These are phyloP conservation scores for Physcomitrium patens DNA, from an alignment of 225 moss, liverwort and hornwort genomes.

Conservation along the genomic window DNA sequence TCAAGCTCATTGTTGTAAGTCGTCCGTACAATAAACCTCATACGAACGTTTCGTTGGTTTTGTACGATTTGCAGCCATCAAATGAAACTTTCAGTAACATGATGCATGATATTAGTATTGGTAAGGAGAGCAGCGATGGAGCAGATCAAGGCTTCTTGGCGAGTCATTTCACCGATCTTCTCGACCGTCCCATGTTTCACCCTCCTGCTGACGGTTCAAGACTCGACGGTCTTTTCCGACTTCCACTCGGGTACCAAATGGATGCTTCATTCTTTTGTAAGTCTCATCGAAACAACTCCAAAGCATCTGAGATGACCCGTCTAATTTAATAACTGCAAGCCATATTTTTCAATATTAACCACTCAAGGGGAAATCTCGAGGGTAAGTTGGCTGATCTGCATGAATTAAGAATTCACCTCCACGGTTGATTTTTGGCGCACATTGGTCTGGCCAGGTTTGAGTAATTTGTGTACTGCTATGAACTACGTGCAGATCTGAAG, in stretches of 20 bases:
- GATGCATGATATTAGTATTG: conserved; percentile 61
- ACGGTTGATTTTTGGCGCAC: neutral
- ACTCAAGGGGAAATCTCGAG: too few species aligned
- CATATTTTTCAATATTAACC: neutral
- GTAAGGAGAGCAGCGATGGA: conserved; percentile 75
- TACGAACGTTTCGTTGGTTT: conserved; percentile 2
- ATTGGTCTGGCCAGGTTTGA: neutral
- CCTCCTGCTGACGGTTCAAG: conserved; percentile 76
- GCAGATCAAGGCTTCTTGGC: conserved; percentile 91
- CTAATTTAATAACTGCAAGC: too few species aligned
- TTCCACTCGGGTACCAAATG: conserved; percentile 98
- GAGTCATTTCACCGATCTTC: conserved; percentile 70
- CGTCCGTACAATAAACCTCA: neutral
- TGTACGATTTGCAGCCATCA: conserved; percentile 65
- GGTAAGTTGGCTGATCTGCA: too few species aligned
- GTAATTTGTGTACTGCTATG: conserved; percentile 16
- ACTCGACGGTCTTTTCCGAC: conserved; percentile 66
- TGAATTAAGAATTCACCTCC: neutral
- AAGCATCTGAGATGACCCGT: neutral
- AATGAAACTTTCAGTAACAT: conserved; percentile 74
- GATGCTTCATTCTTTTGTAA: conserved; percentile 95
- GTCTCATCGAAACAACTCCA: conserved; percentile 20
- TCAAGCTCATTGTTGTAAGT: conserved; percentile 1
- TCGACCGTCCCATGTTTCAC: conserved; percentile 81
- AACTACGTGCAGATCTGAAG: conserved; percentile 69